A percentile compares a stretch with the other conserved stretches of the same genome.
phyloP scores from a whole-genome alignment of 768 basidiomycete species.

The Serendipita indica region DNA sequence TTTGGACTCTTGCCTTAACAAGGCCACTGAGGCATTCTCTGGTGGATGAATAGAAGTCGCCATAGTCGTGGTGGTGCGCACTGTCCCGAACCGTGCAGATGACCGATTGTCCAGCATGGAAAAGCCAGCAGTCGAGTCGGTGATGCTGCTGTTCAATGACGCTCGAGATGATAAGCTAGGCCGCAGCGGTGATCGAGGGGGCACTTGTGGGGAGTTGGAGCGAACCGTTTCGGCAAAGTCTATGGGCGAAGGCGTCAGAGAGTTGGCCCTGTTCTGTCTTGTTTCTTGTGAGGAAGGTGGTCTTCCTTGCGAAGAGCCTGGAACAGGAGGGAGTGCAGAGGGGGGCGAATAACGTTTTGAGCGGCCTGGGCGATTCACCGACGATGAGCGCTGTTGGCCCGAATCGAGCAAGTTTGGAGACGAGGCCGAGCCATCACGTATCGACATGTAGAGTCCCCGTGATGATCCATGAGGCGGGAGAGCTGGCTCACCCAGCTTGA shows the following conservation, averaged over 20 bases:
- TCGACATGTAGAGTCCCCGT: not conserved
- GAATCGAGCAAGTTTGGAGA: conserved; percentile 7
- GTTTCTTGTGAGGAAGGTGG: conserved; percentile 6
- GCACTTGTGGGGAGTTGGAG: conserved; percentile 13
- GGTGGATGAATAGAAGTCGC: conserved; percentile 42
- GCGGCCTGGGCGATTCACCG: not conserved
- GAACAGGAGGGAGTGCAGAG: conserved; percentile 10
- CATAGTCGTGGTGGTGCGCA: conserved; percentile 71
- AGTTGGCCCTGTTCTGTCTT: not conserved
- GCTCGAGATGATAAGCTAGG: not conserved
- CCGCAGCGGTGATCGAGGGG: conserved; percentile 10
- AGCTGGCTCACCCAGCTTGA: conserved; percentile 40
- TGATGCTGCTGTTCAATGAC: not conserved
- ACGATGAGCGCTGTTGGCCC: not conserved
- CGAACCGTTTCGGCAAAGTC: conserved; percentile 18
- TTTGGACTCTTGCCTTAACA: conserved; percentile 40
- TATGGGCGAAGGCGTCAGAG: conserved; percentile 14
- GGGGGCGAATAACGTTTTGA: not conserved
- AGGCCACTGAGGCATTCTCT: conserved; percentile 51
- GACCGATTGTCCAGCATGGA: conserved; percentile 18
- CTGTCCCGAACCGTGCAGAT: conserved; percentile 53
- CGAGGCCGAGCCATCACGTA: conserved; percentile 2
- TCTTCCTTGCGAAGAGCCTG: conserved; percentile 5
- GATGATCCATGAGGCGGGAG: conserved; percentile 32
- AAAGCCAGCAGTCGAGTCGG: conserved; percentile 22